Evolutionary conservation across 2,329 filamentous ascomycete species (phyloP).

Genomic region (Talaromyces sp.): DNA sequence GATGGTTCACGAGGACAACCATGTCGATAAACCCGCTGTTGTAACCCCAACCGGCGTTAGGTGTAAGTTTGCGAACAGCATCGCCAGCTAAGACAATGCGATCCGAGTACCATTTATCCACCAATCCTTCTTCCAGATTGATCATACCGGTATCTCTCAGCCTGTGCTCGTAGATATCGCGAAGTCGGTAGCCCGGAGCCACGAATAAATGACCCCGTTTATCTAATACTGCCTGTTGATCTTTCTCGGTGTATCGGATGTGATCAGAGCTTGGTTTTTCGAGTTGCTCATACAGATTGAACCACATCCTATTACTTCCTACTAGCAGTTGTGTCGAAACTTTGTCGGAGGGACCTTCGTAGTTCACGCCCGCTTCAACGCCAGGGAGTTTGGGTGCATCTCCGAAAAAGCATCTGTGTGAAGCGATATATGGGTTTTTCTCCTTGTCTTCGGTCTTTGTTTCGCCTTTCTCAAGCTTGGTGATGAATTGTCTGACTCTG

Average conservation of each 20-base stretch:
- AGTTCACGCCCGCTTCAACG: slow-evolving; percentile 5
- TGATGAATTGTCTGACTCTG: slow-evolving; percentile 27
- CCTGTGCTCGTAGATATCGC: neutral
- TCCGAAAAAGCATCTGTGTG: neutral
- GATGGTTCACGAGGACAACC: slow-evolving; percentile 10
- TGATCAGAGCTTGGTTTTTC: neutral
- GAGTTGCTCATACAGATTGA: slow-evolving; percentile 7
- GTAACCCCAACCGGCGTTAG: slow-evolving; percentile 5
- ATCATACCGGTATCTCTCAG: slow-evolving; percentile 5
- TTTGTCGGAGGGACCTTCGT: slow-evolving; percentile 3
- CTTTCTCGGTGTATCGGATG: neutral
- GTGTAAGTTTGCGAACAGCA: slow-evolving; percentile 10
- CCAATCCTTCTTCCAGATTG: slow-evolving; percentile 15
- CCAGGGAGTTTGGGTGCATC: slow-evolving; percentile 2
- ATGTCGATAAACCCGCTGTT: slow-evolving; percentile 11
- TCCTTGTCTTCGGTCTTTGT: slow-evolving; percentile 10
- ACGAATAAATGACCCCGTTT: slow-evolving; percentile 6
- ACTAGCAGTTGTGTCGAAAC: slow-evolving; percentile 8
- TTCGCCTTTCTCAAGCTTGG: neutral
- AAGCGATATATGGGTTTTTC: slow-evolving; percentile 2
- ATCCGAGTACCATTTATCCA: slow-evolving; percentile 13
- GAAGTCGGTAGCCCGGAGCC: slow-evolving; percentile 1
- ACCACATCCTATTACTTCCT: slow-evolving; percentile 6
- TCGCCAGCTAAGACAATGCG: slow-evolving; percentile 17
- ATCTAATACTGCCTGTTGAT: neutral